These are phyloP conservation scores for Phytophthora cactorum DNA, from an alignment of 352 stramenopile species.

Conservation along the genomic window DNA sequence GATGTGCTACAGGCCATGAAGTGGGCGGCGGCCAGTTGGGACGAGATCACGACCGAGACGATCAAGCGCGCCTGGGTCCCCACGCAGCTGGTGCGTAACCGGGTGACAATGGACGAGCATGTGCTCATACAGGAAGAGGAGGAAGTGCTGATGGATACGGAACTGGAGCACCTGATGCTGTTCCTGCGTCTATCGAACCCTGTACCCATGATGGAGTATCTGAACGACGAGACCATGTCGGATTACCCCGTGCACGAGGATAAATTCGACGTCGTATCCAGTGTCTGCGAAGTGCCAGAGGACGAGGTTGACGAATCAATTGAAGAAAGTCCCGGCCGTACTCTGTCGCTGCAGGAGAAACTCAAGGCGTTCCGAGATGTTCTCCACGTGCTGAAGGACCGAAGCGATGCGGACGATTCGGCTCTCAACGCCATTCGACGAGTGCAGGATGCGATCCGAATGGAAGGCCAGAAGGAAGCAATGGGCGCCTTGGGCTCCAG, in stretches of 20 bases:
- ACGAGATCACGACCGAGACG: slow-evolving; percentile 73
- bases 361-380: slow-evolving; percentile 82
- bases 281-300: slow-evolving; percentile 65
- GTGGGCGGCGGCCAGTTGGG: slow-evolving; percentile 72
- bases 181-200: slow-evolving; percentile 64
- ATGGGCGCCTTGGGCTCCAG: slow-evolving; percentile 19
- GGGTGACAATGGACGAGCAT: slow-evolving; percentile 50
- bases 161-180: slow-evolving; percentile 72
- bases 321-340: slow-evolving; percentile 43
- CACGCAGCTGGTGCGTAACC: slow-evolving; percentile 62
- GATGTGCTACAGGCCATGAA: slow-evolving; percentile 84
- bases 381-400: slow-evolving; percentile 76
- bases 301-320: slow-evolving; percentile 67
- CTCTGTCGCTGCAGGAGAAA: slow-evolving; percentile 78
- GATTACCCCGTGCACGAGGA: slow-evolving; percentile 83
- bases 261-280: slow-evolving; percentile 84
- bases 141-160: slow-evolving; percentile 60
- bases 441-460: slow-evolving; percentile 70
- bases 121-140: slow-evolving; percentile 69
- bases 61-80: slow-evolving; percentile 71
- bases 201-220: slow-evolving; percentile 69
- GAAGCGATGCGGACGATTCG: slow-evolving; percentile 64
- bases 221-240: slow-evolving; percentile 75
- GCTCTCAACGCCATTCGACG: slow-evolving; percentile 62
- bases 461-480: slow-evolving; percentile 47